Evolutionary conservation across 768 basidiomycete genomes (phyloP).

Genomic region (Collybiopsis luxurians): DNA sequence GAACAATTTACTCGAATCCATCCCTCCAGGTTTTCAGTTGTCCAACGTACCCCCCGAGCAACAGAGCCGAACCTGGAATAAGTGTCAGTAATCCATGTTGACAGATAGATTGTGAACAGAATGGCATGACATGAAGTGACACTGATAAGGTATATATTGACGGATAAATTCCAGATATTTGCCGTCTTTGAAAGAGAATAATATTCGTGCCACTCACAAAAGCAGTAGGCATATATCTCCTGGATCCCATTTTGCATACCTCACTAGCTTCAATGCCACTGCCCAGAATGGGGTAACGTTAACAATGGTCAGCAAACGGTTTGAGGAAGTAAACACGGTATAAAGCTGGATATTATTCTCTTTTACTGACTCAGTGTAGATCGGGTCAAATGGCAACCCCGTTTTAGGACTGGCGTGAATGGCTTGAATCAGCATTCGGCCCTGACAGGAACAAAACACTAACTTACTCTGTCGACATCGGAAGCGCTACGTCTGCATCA

Average conservation of each 20-base stretch:
- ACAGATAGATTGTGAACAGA: no score
- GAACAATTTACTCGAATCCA: constrained; percentile 60
- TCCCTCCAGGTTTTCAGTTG: constrained; percentile 44
- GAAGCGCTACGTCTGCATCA: constrained; percentile 69
- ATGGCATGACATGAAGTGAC: no score
- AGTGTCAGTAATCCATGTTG: not conserved
- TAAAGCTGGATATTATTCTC: constrained; percentile 49
- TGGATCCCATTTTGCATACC: constrained; percentile 62
- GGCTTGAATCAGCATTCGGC: not conserved
- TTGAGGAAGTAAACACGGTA: constrained; percentile 55
- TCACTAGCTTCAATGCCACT: constrained; percentile 68
- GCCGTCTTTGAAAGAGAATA: no score
- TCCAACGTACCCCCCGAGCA: constrained; percentile 55
- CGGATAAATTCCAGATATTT: no score
- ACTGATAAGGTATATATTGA: no score
- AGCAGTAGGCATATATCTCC: constrained; percentile 66
- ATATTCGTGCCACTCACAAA: constrained; percentile 37
- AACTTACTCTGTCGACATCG: constrained; percentile 61
- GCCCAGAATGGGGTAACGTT: constrained; percentile 73
- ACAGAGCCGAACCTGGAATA: constrained; percentile 49
- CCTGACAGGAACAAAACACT: not conserved
- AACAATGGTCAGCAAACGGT: constrained; percentile 48
- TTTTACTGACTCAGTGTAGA: constrained; percentile 50
- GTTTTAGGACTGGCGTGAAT: constrained; percentile 18
- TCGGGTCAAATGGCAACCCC: constrained; percentile 49